Evolutionary conservation across 1,284 basidiomycete species (phyloP), one percentile per base, ranked within the genome.

Genomic region (Malassezia dermatis): DNA sequence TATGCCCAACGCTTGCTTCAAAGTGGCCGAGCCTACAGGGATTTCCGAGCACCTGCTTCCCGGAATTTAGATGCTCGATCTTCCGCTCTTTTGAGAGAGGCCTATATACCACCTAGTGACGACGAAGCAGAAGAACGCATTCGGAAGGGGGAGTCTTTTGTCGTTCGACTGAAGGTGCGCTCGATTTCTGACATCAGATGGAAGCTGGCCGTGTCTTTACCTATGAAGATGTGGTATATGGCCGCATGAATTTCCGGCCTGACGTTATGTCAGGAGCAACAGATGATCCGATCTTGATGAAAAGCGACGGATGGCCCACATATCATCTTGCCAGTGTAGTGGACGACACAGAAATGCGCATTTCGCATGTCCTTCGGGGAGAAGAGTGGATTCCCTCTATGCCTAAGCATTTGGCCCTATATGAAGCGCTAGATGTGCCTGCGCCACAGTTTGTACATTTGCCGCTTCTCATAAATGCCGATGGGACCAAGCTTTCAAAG

Each of bases 301-400:
- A 98, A 76, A 85, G 86, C 0, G 91, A 98, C 73, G 79, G 83
- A 0, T 93, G 86, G 75, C 94, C 94, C 1, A 98, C 94, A 0
- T 98, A 98, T 71, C 94, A 98, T 63, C 81, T 99, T 2, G 93
- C 94, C 0, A 91, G 84, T 28, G 88, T 98, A 0, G 88, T 94
- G 0, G 94, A 99, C 63, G 94, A 98, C 76, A 83, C 89, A 66
- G 83, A 85, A 64, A 99, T 99, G 94, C 83, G 83, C 0, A 89
- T 99, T 41, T 88, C 89, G 0, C 93, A 98, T 75, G 91, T 98
- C 2, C 77, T 98, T 1, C 82, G 94, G 19, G 94, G 94, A 39
- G 93, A 96, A 48, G 93, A 98, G 81, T 98, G 94, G 94, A 79
- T 96, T 1, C 86, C 89, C 0, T 94, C 89, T 0, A 80, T 93